Evolutionary conservation across 805 yeast genomes (phyloP).

Genomic region (Candida bentonensis): DNA sequence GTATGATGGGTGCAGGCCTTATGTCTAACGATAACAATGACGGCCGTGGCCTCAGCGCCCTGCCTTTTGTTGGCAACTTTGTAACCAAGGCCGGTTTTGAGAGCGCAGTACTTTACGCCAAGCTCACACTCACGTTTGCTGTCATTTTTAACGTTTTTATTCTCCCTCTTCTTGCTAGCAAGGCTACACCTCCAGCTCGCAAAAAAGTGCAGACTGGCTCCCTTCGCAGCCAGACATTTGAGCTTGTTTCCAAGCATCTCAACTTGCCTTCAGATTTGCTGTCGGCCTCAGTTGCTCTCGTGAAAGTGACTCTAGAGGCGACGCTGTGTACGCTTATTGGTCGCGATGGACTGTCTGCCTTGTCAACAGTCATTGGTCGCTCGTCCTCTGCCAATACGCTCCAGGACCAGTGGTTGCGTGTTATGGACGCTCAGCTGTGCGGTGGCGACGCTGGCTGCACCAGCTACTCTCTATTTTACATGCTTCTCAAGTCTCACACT

Average conservation of each 20-base stretch:
- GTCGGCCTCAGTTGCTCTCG: slow-evolving; percentile 6
- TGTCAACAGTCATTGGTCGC: slow-evolving; percentile 9
- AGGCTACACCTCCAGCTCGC: slow-evolving; percentile 2
- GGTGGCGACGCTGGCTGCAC: slow-evolving; percentile 22
- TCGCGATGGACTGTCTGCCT: slow-evolving; percentile 8
- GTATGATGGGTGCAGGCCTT: slow-evolving; percentile 21
- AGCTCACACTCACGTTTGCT: slow-evolving; percentile 17
- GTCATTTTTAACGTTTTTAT: slow-evolving; percentile 15
- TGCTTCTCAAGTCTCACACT: slow-evolving; percentile 16
- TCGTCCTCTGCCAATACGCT: slow-evolving; percentile 7
- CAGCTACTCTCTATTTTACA: slow-evolving; percentile 13
- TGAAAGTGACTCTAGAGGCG: slow-evolving; percentile 8
- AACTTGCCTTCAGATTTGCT: slow-evolving; percentile 12
- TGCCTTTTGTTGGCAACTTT: slow-evolving; percentile 13
- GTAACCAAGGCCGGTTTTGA: slow-evolving; percentile 7
- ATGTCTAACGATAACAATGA: slow-evolving; percentile 10
- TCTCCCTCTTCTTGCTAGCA: slow-evolving; percentile 3
- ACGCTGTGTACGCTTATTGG: slow-evolving; percentile 13
- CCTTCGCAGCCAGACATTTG: slow-evolving; percentile 15
- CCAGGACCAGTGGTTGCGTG: slow-evolving; percentile 11
- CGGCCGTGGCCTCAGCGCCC: slow-evolving; percentile 19
- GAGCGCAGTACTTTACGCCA: slow-evolving; percentile 9
- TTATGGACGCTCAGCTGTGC: slow-evolving; percentile 24
- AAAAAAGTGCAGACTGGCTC: slow-evolving; percentile 2
- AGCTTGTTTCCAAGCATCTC: slow-evolving; percentile 14